These are phyloP conservation scores for Colletotrichum navitas DNA, from an alignment of 2,329 filamentous ascomycete genomes.

Conservation along the genomic window DNA sequence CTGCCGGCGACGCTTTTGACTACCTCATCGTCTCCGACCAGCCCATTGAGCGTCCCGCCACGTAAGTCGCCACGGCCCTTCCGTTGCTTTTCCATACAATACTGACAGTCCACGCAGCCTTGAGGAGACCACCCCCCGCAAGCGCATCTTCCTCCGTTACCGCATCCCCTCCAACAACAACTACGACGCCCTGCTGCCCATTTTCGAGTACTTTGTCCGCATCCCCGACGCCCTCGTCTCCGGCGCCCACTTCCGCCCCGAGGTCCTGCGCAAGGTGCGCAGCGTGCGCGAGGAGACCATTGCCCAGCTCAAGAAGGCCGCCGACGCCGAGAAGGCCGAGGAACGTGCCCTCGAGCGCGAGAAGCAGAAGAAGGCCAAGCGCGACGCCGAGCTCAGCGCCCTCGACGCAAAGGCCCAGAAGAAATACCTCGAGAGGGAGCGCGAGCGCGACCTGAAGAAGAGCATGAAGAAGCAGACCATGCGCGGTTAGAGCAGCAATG, in stretches of 20 bases:
- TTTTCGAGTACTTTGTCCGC: slow-evolving; percentile 86
- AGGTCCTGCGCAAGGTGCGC: slow-evolving; percentile 88
- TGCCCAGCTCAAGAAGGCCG: slow-evolving; percentile 81
- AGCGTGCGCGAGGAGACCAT: slow-evolving; percentile 84
- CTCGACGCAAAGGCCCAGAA: slow-evolving; percentile 87
- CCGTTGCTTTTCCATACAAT: not conserved
- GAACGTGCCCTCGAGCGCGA: slow-evolving; percentile 80
- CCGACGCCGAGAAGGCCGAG: slow-evolving; percentile 85
- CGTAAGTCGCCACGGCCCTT: slow-evolving; percentile 64
- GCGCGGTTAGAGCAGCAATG: slow-evolving; percentile 55
- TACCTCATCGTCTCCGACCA: slow-evolving; percentile 92
- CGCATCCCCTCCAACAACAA: slow-evolving; percentile 74
- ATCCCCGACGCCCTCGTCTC: slow-evolving; percentile 85
- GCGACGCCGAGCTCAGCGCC: slow-evolving; percentile 82
- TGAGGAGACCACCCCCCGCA: slow-evolving; percentile 85
- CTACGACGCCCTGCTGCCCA: slow-evolving; percentile 75
- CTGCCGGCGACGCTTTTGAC: slow-evolving; percentile 85
- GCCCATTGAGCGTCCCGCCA: slow-evolving; percentile 86
- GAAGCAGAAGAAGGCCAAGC: slow-evolving; percentile 87
- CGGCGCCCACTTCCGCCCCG: slow-evolving; percentile 86
- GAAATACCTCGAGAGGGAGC: slow-evolving; percentile 86
- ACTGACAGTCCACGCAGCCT: slow-evolving; percentile 65
- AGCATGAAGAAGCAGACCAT: slow-evolving; percentile 67
- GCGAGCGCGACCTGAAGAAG: slow-evolving; percentile 76
- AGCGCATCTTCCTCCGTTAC: slow-evolving; percentile 86